phyloP scores from a whole-genome alignment of 768 basidiomycete species.

The Termitomyces sp. region DNA sequence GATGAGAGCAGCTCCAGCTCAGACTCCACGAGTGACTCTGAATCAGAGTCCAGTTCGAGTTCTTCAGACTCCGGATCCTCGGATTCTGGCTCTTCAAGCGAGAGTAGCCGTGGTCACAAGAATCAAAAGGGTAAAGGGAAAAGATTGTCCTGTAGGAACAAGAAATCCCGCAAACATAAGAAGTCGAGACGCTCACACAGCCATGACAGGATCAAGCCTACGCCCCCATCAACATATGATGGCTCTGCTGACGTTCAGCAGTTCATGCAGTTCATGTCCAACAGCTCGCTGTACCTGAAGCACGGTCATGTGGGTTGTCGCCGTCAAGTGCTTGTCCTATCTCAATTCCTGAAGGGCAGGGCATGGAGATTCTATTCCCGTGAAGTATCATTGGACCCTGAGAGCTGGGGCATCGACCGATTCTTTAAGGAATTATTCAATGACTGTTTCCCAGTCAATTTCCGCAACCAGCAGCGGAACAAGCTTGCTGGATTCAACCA shows the following conservation, averaged over 20 bases:
- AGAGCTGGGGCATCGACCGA: not conserved
- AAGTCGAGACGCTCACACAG: not conserved
- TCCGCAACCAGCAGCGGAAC: too few relatives aligned
- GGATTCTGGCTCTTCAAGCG: not conserved
- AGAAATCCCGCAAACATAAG: too few relatives aligned
- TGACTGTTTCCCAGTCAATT: too few relatives aligned
- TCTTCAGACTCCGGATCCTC: not conserved
- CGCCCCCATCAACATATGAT: fast-evolving
- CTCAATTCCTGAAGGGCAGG: not conserved
- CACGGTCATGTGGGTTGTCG: not conserved
- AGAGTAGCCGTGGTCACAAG: too few relatives aligned
- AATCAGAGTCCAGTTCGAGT: fast-evolving
- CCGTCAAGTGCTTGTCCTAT: not conserved
- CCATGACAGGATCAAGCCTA: not conserved
- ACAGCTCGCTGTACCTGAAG: not conserved
- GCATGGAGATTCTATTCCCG: too few relatives aligned
- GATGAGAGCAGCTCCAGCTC: not conserved
- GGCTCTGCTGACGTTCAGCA: too few relatives aligned
- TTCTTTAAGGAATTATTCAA: too few relatives aligned
- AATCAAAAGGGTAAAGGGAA: too few relatives aligned
- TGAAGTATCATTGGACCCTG: not conserved
- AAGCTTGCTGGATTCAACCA: too few relatives aligned
- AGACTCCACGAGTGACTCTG: not conserved
- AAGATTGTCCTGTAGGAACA: too few relatives aligned
- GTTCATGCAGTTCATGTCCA: too few relatives aligned